phyloP scores from a whole-genome alignment of 2,329 filamentous ascomycete genomes.

The Colletotrichum scovillei region DNA sequence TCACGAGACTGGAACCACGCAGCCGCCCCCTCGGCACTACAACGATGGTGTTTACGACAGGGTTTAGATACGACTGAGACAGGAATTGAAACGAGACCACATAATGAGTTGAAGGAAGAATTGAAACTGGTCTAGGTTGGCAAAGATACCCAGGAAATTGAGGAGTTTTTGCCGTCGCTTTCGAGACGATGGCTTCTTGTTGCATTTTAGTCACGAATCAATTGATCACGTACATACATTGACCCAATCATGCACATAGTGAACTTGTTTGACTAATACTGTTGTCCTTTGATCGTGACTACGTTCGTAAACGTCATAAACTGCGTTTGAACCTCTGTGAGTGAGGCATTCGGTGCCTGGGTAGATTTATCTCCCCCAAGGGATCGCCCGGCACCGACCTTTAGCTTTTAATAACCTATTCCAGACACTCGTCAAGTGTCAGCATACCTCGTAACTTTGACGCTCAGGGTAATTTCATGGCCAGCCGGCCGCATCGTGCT shows the following conservation, averaged over 20 bases:
- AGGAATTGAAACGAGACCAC: slow-evolving; percentile 15
- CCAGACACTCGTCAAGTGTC: slow-evolving; percentile 30
- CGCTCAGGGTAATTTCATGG: slow-evolving; percentile 13
- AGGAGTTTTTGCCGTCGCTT: neutral
- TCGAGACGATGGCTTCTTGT: neutral
- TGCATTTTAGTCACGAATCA: neutral
- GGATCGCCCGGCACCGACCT: neutral
- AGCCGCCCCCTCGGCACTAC: slow-evolving; percentile 45
- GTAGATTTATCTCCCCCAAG: neutral
- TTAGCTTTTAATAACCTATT: slow-evolving; percentile 24
- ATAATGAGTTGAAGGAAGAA: slow-evolving; percentile 25
- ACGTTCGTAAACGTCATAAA: neutral
- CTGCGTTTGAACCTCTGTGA: neutral
- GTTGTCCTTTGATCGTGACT: neutral
- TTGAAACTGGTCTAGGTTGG: slow-evolving; percentile 1
- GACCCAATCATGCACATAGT: neutral
- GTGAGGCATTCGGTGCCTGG: neutral
- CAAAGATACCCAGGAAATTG: slow-evolving; percentile 26
- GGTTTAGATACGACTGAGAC: slow-evolving; percentile 30
- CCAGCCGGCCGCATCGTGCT: slow-evolving; percentile 36
- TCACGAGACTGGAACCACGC: slow-evolving; percentile 26
- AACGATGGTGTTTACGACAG: slow-evolving; percentile 50
- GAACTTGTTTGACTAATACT: neutral
- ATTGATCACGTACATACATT: neutral
- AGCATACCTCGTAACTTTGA: slow-evolving; percentile 13